phyloP scores from a whole-genome alignment of 108 stramenopile genomes.

The Thalassiosira profunda region DNA sequence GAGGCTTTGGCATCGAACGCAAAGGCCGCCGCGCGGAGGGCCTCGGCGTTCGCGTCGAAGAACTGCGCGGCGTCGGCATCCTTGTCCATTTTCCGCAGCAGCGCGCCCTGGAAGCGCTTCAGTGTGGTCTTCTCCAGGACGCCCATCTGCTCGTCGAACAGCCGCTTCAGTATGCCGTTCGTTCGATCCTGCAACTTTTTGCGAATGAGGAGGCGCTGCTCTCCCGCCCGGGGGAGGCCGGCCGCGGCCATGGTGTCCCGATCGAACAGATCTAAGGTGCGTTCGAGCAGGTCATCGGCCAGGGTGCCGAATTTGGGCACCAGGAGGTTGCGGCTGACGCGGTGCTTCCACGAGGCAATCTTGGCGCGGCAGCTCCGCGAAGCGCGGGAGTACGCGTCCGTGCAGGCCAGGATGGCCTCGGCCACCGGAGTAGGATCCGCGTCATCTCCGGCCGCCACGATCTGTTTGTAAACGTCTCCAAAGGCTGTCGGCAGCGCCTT shows the following conservation, averaged over 20 bases:
- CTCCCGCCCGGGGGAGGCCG: constrained; percentile 57
- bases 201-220: constrained; percentile 67
- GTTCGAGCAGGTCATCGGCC: constrained; percentile 57
- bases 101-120: constrained; percentile 60
- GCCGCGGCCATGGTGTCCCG: constrained; percentile 78
- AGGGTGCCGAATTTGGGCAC: constrained; percentile 72
- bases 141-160: constrained; percentile 66
- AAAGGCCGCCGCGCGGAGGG: constrained; percentile 65
- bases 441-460: constrained; percentile 49
- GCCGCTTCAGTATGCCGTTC: constrained; percentile 54
- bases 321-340: constrained; percentile 63
- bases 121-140: constrained; percentile 60
- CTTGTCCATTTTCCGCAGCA: constrained; percentile 58
- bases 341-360: constrained; percentile 71
- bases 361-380: constrained; percentile 67
- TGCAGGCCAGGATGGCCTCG: constrained; percentile 70
- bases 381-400: constrained; percentile 72
- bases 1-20: constrained; percentile 59
- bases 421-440: constrained; percentile 76
- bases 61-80: constrained; percentile 42
- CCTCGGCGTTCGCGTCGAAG: constrained; percentile 66
- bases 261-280: constrained; percentile 69
- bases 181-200: constrained; percentile 65
- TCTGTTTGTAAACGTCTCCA: constrained; percentile 52
- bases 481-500: constrained; percentile 46